Evolutionary conservation across 179 eudicot species (phyloP).

Genomic region (Silene coronaria): DNA sequence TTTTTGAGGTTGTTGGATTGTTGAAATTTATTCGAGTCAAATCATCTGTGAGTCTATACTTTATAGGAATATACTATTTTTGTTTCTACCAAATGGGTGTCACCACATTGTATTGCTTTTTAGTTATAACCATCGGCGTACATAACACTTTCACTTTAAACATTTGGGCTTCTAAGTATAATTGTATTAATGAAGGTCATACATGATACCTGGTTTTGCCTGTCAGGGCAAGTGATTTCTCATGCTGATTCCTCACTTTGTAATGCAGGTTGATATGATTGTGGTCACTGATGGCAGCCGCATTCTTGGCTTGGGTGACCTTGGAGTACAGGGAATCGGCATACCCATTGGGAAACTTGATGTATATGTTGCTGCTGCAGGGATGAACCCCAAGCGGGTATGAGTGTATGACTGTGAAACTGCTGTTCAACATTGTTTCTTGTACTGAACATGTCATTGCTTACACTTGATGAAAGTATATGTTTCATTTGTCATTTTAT

Average conservation of each 20-base stretch:
- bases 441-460: neutral
- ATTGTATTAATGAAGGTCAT: neutral
- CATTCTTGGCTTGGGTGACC: slow-evolving; percentile 95
- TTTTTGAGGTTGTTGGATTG: neutral
- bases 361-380: slow-evolving; percentile 99
- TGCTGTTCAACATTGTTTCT: slow-evolving; percentile 7
- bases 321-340: slow-evolving; percentile 98
- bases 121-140: neutral
- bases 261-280: slow-evolving; percentile 93
- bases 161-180: neutral
- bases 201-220: neutral
- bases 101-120: neutral
- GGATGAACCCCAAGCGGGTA: slow-evolving; percentile 91
- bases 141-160: neutral
- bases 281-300: slow-evolving; percentile 99
- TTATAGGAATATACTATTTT: neutral
- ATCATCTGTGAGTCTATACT: neutral
- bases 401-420: slow-evolving; percentile 49
- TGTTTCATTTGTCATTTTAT: neutral
- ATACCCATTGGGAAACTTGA: slow-evolving; percentile 98
- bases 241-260: slow-evolving; percentile 13
- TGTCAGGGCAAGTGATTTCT: neutral
- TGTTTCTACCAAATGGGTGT: neutral
- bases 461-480: neutral
- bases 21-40: neutral